Evolutionary conservation across 116 monocot genomes (phyloP), one percentile per base, ranked within the genome.

Genomic region (Posidonia oceanica): DNA sequence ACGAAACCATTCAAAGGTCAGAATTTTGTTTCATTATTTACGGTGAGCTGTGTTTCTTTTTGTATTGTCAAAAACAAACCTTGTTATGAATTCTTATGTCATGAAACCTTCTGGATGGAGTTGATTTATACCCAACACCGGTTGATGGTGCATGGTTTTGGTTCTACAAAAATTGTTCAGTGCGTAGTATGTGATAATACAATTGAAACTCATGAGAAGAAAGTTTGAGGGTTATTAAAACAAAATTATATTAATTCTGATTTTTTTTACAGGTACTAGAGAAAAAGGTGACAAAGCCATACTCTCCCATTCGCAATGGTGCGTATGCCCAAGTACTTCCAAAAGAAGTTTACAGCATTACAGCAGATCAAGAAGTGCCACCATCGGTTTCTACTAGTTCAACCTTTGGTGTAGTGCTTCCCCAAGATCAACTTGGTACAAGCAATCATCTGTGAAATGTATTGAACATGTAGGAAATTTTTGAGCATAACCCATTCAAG

Each of bases 1-100:
- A 61, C 86, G 91, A 69, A 77, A 84, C 78, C 81, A 79, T n/a
- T 75, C 78, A 36, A 85, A 84, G 84, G 89, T 91, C 41, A 61
- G 20, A 15, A n/a, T 71, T 61, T 22, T 36, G 13, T 44, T 29
- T 61, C 3, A 60, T 41, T 5, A 23, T 59, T n/a, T 15, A 64
- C 14, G 5, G 36, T 13, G 36, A 29, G 29, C 12, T 48, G 7
- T 48, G 12, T 67, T 52, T 63, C 36, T 23, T 54, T 10, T 64
- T 60, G 60, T 7, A 60, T 22, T 22, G 21, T 22, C 55, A 60
- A 60, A n/a, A 22, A 23, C 5, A 60, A 48, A 8, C 42, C 42
- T 42, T 2, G 42, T 42, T 42, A 42, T 1, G 42, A 42, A 42
- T 42, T 42, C 42, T 42, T 42, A 41, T 8, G 42, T 42, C 42